Base-by-base conservation (phyloP, 2,329 filamentous ascomycete species). In the Penicillium sp. region DNA sequence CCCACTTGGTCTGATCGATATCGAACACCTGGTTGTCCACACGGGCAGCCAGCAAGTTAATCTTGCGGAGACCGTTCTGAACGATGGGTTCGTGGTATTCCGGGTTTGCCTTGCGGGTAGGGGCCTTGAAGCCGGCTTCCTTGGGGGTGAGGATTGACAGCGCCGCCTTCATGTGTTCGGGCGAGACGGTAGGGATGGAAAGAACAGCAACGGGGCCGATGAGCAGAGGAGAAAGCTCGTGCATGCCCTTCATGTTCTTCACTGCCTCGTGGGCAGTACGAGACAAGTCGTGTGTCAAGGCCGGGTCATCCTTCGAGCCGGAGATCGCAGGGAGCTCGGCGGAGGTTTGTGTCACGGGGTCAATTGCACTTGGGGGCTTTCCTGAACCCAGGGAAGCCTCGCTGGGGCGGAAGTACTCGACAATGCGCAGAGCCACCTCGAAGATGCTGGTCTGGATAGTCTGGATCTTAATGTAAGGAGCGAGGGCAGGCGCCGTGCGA, bases 371-470 rank as follows among this genome's bases (percentile, higher is more conserved):
- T 27, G 68, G 60, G 21, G 63, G 43, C 38, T 64, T 60, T 53
- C 67, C 61, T 38, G 55, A 45, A 51, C 62, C 63, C 39, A 61
- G 53, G 5, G 66, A 44, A 19, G 59, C 53, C 39, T 72, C 39
- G 76, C 75, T 61, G 81, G 83, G 71, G 84, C 84, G 71, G 85
- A 82, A 95, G 76, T 92, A 95, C 71, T 97, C 93, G 60, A 92
- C 87, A 50, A 97, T 84, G 64, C 89, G 88, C 60, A 97, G 79
- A 1, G 93, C 92, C 19, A 90, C 86, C 64, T 88, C 87, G 72
- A 99, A 91, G 70, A 99, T 95, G 70, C 90, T 89, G 15, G 91
- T 94, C 70, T 94, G 88, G 55, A 99, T 80, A 27, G 96, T 90
- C 73, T 95, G 88, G 27, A 97, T 73, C 75, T 90, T 88, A 64